Evolutionary conservation across 495 filamentous ascomycete genomes (phyloP).

Genomic region (Tuber microsphaerosporum): DNA sequence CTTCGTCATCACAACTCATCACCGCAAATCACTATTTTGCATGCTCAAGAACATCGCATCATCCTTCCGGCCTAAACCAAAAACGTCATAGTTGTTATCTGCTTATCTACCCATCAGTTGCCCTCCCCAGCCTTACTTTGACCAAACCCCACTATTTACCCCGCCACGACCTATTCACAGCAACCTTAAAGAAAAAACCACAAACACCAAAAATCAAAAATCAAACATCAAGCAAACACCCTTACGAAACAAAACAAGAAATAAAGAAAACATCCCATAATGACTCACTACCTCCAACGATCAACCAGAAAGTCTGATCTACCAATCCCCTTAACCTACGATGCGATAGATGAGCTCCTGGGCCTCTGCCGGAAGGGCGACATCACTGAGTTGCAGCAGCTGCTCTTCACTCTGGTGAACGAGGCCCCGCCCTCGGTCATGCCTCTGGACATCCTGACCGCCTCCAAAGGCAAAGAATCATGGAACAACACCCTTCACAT

Average conservation of each 20-base stretch:
- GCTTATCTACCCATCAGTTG: neutral
- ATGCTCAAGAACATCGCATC: neutral
- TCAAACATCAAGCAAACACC: neutral
- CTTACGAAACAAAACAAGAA: neutral
- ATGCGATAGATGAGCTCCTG: neutral
- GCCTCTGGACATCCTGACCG: constrained; percentile 51
- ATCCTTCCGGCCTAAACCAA: neutral
- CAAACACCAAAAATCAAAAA: neutral
- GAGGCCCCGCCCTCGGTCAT: neutral
- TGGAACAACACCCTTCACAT: constrained; percentile 75
- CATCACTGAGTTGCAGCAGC: neutral
- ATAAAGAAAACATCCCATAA: neutral
- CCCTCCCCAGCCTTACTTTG: neutral
- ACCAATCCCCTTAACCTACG: neutral
- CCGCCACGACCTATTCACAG: neutral
- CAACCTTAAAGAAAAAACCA: neutral
- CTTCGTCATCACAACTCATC: neutral
- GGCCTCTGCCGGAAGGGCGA: neutral
- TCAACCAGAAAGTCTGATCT: neutral
- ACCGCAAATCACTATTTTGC: neutral
- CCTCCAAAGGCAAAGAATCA: constrained; percentile 61
- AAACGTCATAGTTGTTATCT: neutral
- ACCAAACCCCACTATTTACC: neutral
- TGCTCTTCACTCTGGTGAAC: neutral
- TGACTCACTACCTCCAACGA: neutral